phyloP scores from a whole-genome alignment of 768 basidiomycete genomes.

The Mycena epipterygia region DNA sequence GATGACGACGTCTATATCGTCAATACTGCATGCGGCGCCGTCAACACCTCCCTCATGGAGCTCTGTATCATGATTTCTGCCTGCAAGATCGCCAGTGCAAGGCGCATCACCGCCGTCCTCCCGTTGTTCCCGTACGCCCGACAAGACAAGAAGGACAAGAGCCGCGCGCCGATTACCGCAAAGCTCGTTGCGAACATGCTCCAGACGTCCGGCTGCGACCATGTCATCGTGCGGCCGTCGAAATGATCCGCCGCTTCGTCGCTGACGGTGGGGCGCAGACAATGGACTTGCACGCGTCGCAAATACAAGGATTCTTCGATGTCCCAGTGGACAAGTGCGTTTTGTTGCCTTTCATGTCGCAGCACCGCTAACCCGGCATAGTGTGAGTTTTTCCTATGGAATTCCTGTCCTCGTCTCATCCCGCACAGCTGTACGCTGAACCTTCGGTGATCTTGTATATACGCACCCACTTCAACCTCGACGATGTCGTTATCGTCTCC shows the following conservation, averaged over 20 bases:
- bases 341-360: not conserved
- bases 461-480: conserved; percentile 88
- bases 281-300: conserved; percentile 98
- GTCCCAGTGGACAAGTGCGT: conserved; percentile 99
- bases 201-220: conserved; percentile 92
- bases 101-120: conserved; percentile 95
- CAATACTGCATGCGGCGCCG: conserved; percentile 86
- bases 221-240: conserved; percentile 84
- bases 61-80: conserved; percentile 99
- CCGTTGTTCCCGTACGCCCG: conserved; percentile 97
- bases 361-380: not conserved
- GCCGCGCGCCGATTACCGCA: conserved; percentile 96
- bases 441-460: conserved; percentile 96
- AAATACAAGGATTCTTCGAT: conserved; percentile 99
- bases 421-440: conserved; percentile 87
- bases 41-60: conserved; percentile 97
- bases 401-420: conserved; percentile 39
- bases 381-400: conserved; percentile 14
- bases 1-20: conserved; percentile 99
- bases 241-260: not conserved
- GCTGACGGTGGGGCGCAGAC: conserved; percentile 64
- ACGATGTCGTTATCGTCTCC: conserved; percentile 93
- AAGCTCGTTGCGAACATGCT: conserved; percentile 99
- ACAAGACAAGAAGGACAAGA: conserved; percentile 99
- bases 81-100: conserved; percentile 98